Evolutionary conservation across 768 basidiomycete species (phyloP), one percentile per base, ranked within the genome.

Genomic region (Mycena galericulata): DNA sequence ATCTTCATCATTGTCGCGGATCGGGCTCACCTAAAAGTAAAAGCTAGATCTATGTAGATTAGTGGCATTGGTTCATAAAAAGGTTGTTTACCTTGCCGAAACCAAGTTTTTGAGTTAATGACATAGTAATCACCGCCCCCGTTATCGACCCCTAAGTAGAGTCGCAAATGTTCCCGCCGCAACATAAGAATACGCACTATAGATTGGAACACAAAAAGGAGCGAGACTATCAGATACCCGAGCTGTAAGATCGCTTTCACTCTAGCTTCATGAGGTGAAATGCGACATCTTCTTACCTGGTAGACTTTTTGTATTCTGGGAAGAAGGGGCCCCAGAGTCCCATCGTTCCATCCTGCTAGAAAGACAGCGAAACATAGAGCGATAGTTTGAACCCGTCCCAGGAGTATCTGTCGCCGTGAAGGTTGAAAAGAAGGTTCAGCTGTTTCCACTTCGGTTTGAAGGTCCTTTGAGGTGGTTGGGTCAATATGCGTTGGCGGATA

Each of bases 101-200:
- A 3, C 85, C 86, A 22, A 85, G 67, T 57, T 77, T 80, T 36
- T 84, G 83, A 6, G 82, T 83, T 15, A 90, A 70, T 51, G 74
- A 82, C 9, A 90, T 81, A 56, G 89, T 90, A 46, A 83, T 70
- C 1, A 81, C 58, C 0, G 87, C 87, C 2, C 83, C 88, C 10
- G 75, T 58, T 8, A 89, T 73, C 67, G 85, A 88, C 0, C 89
- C 86, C 86, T 87, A 55, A 7, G 20, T n/a, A 26, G 15, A 34
- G 20, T 29, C 14, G 11, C 12, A 1, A 27, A 24, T 2, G 22
- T 62, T 3, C 57, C 27, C 14, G 26, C 30, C 8, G 56, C 12
- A 9, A 49, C 4, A 43, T 1, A 6, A 51, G 12, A 14, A 8
- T 10, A 65, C 63, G 63, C 73, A 84, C 84, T 62, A 75, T 71